Conservation (phyloP, 73 alveolate species). For the Effrenium voratum region DNA sequence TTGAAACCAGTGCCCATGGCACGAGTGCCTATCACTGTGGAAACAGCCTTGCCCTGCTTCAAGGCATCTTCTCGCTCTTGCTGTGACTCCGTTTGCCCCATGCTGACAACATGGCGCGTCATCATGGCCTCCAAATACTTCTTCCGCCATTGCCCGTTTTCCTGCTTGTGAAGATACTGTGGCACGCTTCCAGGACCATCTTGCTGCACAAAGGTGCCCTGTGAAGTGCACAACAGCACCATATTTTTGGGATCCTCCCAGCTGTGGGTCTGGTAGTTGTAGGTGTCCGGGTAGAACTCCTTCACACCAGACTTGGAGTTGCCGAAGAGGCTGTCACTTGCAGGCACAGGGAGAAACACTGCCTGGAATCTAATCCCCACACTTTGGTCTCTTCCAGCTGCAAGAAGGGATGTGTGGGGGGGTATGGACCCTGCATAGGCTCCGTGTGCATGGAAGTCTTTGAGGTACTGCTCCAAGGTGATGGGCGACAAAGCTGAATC, state of each 20-base stretch:
- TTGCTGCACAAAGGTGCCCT: conserved; percentile 80
- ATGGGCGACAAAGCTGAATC: conserved; percentile 17
- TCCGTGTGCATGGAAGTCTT: conserved; percentile 38
- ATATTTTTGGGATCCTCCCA: conserved; percentile 77
- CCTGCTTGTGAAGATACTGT: conserved; percentile 31
- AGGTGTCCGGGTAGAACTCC: conserved; percentile 86
- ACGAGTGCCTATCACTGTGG: conserved; percentile 74
- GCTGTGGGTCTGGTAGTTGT: conserved; percentile 69
- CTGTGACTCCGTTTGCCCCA: conserved; percentile 57
- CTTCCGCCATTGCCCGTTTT: conserved; percentile 46
- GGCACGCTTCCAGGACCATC: conserved; percentile 92
- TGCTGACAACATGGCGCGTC: conserved; percentile 69
- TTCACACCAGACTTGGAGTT: background rate
- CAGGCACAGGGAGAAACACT: conserved; percentile 22
- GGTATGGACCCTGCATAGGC: conserved; percentile 64
- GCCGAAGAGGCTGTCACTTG: background rate
- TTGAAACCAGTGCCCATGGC: conserved; percentile 88
- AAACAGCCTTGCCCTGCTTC: conserved; percentile 79
- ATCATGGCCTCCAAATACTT: conserved; percentile 82
- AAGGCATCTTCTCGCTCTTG: conserved; percentile 70
- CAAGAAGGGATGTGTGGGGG: background rate
- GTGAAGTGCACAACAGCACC: conserved; percentile 74
- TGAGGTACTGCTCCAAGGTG: conserved; percentile 54
- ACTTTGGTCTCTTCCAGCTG: background rate
- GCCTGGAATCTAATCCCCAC: conserved; percentile 82